Percentiles rank a stretch among this genome's conserved stretches.
These are phyloP conservation scores for Sporothrix euskadiensis DNA, from an alignment of 2,329 filamentous ascomycete genomes.

Conservation along the genomic window DNA sequence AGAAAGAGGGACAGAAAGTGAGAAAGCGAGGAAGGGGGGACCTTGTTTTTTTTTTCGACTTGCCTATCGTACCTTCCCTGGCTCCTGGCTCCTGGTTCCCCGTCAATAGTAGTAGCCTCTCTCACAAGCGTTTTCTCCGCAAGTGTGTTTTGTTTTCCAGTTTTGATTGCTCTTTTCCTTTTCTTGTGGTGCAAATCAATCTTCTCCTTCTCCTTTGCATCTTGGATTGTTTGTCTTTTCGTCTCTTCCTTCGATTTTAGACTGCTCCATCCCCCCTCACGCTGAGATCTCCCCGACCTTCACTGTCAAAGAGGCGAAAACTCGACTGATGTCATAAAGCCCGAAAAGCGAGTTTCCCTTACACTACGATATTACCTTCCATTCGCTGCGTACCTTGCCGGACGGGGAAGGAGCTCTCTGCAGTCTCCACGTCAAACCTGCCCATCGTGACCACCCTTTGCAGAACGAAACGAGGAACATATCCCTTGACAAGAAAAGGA, in stretches of 20 bases:
- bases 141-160: slow-evolving; percentile 8
- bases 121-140: neutral
- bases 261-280: neutral
- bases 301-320: neutral
- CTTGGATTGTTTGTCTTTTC: neutral
- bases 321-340: slow-evolving; percentile 22
- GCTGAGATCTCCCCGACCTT: neutral
- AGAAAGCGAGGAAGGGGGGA: neutral
- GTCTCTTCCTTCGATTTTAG: neutral
- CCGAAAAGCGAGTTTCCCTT: neutral
- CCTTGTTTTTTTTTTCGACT: slow-evolving; percentile 11
- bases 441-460: slow-evolving; percentile 15
- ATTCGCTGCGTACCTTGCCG: slow-evolving; percentile 13
- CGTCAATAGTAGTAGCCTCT: neutral
- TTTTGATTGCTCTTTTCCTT: neutral
- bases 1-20: neutral
- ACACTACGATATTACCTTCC: slow-evolving; percentile 13
- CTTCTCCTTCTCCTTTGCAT: neutral
- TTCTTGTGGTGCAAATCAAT: neutral
- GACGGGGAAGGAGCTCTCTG: slow-evolving; percentile 21
- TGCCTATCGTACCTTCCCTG: slow-evolving; percentile 19
- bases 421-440: neutral
- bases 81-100: too few relatives aligned
- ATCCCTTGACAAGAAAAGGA: neutral
- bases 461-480: neutral